A percentile compares a stretch with the other conserved stretches of the same genome.
Conservation (phyloP, 441 rosid species). For the Theobroma grandiflorum region DNA sequence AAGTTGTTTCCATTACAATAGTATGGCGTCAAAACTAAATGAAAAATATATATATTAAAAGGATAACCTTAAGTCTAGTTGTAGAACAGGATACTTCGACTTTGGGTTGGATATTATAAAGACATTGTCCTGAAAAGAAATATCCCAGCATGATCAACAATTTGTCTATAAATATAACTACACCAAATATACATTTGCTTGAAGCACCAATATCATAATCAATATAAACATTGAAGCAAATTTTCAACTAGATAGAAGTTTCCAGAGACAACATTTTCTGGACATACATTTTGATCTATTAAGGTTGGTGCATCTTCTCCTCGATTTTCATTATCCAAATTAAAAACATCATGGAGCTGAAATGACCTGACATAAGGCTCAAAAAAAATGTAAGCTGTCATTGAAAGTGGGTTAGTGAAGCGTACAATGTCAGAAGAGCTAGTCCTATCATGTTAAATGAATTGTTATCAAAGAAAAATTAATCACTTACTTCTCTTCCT, state of each 20-base stretch:
- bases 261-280: not conserved
- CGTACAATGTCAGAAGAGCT: constrained; percentile 12
- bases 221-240: constrained; percentile 18
- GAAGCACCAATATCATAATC: not conserved
- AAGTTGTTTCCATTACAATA: not conserved
- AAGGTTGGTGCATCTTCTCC: constrained; percentile 86
- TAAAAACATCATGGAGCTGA: constrained; percentile 63
- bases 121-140: constrained; percentile 72
- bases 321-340: constrained; percentile 82
- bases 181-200: not conserved
- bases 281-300: constrained; percentile 82
- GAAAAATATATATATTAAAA: not conserved
- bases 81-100: constrained; percentile 90
- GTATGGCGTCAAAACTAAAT: not conserved
- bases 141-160: constrained; percentile 20
- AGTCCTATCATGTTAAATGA: constrained; percentile 5
- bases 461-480: not conserved
- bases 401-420: not conserved
- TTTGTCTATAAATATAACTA: not conserved
- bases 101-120: constrained; percentile 94
- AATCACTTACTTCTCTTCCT: constrained; percentile 85
- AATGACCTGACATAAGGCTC: constrained; percentile 66
- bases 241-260: constrained; percentile 17
- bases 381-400: constrained; percentile 39
- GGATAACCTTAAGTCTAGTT: constrained; percentile 81